A percentile compares a stretch with the other conserved stretches of the same genome.
Conservation (phyloP, 345 rosid genomes). For the Camelina hispida region DNA sequence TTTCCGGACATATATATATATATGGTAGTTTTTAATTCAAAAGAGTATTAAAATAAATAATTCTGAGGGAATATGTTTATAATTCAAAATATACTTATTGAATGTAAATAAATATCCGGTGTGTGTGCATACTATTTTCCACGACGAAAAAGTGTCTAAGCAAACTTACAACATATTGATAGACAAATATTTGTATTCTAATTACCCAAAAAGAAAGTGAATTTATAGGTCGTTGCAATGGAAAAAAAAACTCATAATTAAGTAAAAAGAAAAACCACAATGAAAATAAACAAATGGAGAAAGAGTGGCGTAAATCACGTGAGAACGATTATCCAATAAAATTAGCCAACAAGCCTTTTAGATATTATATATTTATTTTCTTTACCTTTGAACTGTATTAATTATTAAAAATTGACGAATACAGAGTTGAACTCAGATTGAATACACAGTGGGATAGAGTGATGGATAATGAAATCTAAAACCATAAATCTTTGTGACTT, state of each 20-base stretch:
- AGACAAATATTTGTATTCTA: neutral
- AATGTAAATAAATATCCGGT: neutral
- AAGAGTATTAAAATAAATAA: too few relatives aligned
- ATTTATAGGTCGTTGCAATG: neutral
- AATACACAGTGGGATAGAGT: too few relatives aligned
- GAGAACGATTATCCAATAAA: conserved; percentile 4
- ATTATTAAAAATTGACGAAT: too few relatives aligned
- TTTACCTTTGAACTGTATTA: too few relatives aligned
- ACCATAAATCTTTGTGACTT: too few relatives aligned
- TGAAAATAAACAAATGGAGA: neutral
- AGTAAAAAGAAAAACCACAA: neutral
- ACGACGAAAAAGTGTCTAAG: too few relatives aligned
- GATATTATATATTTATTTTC: neutral
- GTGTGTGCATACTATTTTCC: neutral
- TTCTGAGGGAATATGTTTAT: too few relatives aligned
- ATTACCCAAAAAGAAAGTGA: neutral
- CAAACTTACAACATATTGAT: neutral
- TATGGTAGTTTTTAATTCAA: too few relatives aligned
- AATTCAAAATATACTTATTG: too few relatives aligned
- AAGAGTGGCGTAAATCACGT: conserved; percentile 40
- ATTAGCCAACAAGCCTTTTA: neutral
- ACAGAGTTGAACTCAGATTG: too few relatives aligned
- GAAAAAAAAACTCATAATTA: neutral
- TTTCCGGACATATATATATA: too few relatives aligned
- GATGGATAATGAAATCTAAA: too few relatives aligned